Conservation (phyloP, 2,329 filamentous ascomycete species). For the Gaeumannomyces sp. region DNA sequence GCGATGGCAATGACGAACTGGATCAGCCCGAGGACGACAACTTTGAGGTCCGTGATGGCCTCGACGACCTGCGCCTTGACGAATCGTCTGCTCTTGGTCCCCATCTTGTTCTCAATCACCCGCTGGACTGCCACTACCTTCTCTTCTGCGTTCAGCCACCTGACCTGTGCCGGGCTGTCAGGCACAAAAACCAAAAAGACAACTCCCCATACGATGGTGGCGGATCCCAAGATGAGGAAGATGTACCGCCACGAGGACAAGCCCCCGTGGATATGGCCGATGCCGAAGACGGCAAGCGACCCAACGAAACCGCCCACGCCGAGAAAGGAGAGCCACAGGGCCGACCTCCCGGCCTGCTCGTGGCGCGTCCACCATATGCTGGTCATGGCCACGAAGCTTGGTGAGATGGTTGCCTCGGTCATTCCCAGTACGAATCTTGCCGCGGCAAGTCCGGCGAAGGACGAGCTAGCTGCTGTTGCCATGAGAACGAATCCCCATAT, state of each 20-base stretch:
- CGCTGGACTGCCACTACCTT: conserved; percentile 48
- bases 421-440: background rate
- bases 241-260: conserved; percentile 28
- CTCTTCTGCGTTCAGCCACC: conserved; percentile 53
- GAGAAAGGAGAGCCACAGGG: conserved; percentile 36
- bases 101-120: conserved; percentile 26
- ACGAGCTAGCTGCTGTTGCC: background rate
- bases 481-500: background rate
- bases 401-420: background rate
- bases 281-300: conserved; percentile 40
- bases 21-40: conserved; percentile 37
- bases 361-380: conserved; percentile 35
- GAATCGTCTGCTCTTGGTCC: conserved; percentile 21
- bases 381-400: background rate
- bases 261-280: conserved; percentile 35
- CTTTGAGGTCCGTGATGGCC: conserved; percentile 44
- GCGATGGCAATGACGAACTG: conserved; percentile 36
- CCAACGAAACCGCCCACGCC: conserved; percentile 39
- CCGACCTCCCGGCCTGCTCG: conserved; percentile 32
- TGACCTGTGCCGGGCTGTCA: conserved; percentile 56
- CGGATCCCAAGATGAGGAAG: conserved; percentile 10
- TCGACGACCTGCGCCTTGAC: conserved; percentile 20
- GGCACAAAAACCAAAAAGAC: conserved; percentile 22
- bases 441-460: background rate
- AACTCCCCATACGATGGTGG: conserved; percentile 30